Base-by-base conservation (phyloP, 495 filamentous ascomycete genomes). In the Xylaria castorea region DNA sequence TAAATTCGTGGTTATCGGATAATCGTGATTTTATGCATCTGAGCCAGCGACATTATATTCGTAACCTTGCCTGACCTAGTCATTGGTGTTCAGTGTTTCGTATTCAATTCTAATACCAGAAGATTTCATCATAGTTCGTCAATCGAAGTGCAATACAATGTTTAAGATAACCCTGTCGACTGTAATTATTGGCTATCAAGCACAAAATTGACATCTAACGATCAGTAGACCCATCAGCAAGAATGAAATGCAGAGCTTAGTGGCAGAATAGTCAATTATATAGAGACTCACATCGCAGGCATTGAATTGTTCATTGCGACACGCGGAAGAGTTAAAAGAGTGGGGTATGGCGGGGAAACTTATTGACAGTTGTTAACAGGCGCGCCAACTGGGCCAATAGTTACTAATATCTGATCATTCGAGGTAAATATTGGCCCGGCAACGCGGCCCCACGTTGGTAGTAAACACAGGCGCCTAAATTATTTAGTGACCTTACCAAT, bases 391-490 rank as follows among this genome's bases (percentile, higher is more conserved):
- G 36, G 38, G 16, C 50, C 18, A 1, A 34, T 40, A 20, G 9
- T n/a, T n/a, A n/a, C n/a, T 69, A 1, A 3, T 9, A n/a, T 66
- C 64, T 40, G 50, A 60, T 55, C 57, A 66, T 30, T 20, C 48
- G 16, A 60, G 27, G 16, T 4, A 8, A 38, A 70, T 12, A 71
- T 79, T 79, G 77, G 66, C 75, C 72, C 72, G 74, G 74, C 75
- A 79, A 79, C 77, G 72, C 27, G 25, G 42, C 46, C 53, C 69
- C 58, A 57, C 40, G 32, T 42, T 22, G 44, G 40, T 1, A 63
- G 75, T 79, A 79, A 77, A 79, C 75, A 78, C 18, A n/a, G 44
- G 30, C 27, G 27, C 22, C 51, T 55, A 27, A 27, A 55, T 55
- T 55, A n/a, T n/a, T n/a, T n/a, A 32, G 53, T 25, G 27, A 30